Conservation (phyloP, 306 rosid species). For the Dalbergia cochinchinensis region DNA sequence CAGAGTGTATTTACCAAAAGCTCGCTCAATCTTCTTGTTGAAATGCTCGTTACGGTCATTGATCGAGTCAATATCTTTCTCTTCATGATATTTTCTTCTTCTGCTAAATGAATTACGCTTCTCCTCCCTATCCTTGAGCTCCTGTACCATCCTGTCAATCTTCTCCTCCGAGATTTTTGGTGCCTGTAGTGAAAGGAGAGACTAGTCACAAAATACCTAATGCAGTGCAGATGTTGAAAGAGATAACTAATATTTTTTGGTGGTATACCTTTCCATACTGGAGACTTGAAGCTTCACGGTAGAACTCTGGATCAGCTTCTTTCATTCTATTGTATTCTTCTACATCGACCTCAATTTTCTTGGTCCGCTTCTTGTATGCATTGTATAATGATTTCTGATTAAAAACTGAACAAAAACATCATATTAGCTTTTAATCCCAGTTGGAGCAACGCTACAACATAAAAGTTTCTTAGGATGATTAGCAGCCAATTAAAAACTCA, state of each 20-base stretch:
- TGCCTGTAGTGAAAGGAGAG: conserved; percentile 61
- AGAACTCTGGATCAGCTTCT: conserved; percentile 98
- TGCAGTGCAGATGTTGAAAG: conserved; percentile 17
- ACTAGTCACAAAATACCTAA: conserved; percentile 21
- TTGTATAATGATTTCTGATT: conserved; percentile 88
- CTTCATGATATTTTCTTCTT: conserved; percentile 89
- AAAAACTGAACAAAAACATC: conserved; percentile 67
- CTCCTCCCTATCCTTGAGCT: conserved; percentile 84
- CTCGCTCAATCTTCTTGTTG: conserved; percentile 98
- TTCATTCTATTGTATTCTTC: conserved; percentile 94
- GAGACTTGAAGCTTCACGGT: conserved; percentile 98
- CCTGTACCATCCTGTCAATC: conserved; percentile 94
- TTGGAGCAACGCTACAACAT: neutral
- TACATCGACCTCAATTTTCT: conserved; percentile 71
- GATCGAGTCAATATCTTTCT: conserved; percentile 97
- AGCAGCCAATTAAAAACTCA: conserved; percentile 6
- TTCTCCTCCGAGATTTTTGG: conserved; percentile 83
- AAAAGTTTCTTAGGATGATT: neutral
- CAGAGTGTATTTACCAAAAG: conserved; percentile 95
- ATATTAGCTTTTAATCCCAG: conserved; percentile 32
- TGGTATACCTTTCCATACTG: conserved; percentile 87
- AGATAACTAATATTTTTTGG: conserved; percentile 28
- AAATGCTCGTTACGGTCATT: conserved; percentile 98
- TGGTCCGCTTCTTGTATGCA: conserved; percentile 92
- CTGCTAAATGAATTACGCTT: conserved; percentile 87